Base-by-base conservation (phyloP, 1,284 basidiomycete species). In the Ceratobasidium theobromae region DNA sequence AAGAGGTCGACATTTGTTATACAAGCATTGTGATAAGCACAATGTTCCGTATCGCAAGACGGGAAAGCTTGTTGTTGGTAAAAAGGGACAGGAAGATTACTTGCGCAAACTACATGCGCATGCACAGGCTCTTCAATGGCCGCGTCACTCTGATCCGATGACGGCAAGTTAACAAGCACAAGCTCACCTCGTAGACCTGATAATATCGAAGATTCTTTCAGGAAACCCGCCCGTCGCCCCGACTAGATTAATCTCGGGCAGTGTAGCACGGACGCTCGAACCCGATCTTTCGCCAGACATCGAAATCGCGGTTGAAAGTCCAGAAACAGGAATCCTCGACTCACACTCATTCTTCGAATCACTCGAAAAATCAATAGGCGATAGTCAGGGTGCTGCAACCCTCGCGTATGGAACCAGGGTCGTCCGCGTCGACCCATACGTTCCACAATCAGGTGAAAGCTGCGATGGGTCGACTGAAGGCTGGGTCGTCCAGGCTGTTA, bases 311-410 rank as follows among this genome's bases (percentile, higher is more conserved):
- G 76, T 99, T 21, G 86, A 88, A 77, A 93, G 88, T 67, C 88
- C 91, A 2, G 85, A 89, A 71, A 98, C 96, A 0, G 96, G 96
- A 0, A 97, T 99, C 69, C 78, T 99, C 1, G 91, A 95, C 75
- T 91, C 91, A 0, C 94, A 96, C 77, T 76, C 85, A 3, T 78
- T 91, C 52, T 91, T 95, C 84, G 81, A 86, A 70, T 87, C 83
- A 68, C 79, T 98, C 38, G 91, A 93, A 74, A 85, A 92, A 65
- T 77, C 97, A 9, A 91, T 89, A 0, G 89, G 88, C 72, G 88
- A 87, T 2, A 60, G 57, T 23, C 25, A 60, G 1, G 57, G 57
- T 16, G 57, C 45, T 5, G 43, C 45, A 9, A 60, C 57, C 2
- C 32, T 60, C 4, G 32, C 57, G 21, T 32, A 21, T 18, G 57